A percentile compares a stretch with the other conserved stretches of the same genome.
phyloP scores from a whole-genome alignment of 2,329 filamentous ascomycete genomes.

The Fusarium sublunatum region DNA sequence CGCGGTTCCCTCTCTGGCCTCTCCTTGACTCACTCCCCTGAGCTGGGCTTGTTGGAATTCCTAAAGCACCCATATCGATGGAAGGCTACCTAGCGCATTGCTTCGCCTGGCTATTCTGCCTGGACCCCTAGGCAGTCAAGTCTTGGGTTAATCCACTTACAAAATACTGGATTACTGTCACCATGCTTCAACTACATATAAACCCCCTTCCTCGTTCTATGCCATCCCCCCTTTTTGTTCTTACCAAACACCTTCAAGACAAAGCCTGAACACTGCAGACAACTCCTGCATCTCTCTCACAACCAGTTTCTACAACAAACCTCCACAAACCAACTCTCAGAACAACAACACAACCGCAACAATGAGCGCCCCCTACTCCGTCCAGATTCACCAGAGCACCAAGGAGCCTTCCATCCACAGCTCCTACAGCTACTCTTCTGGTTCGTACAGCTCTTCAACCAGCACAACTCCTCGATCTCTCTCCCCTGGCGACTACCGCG shows the following conservation, averaged over 20 bases:
- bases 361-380: conserved; percentile 45
- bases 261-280: conserved; percentile 13
- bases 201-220: conserved; percentile 30
- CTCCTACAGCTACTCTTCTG: conserved; percentile 44
- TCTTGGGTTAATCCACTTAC: conserved; percentile 35
- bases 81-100: conserved; percentile 38
- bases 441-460: conserved; percentile 45
- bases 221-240: conserved; percentile 10
- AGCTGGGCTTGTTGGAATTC: conserved; percentile 25
- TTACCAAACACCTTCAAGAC: conserved; percentile 34
- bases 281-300: conserved; percentile 3
- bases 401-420: conserved; percentile 46
- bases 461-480: conserved; percentile 45
- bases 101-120: conserved; percentile 36
- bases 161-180: conserved; percentile 38
- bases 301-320: conserved; percentile 15
- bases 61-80: conserved; percentile 24
- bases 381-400: conserved; percentile 51
- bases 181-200: conserved; percentile 42
- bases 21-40: conserved; percentile 39
- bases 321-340: conserved; percentile 8
- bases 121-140: conserved; percentile 38
- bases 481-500: conserved; percentile 47
- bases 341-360: conserved; percentile 29
- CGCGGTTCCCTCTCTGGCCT: conserved; percentile 34